A percentile compares a stretch with the other conserved stretches of the same genome.
Conservation (phyloP, 805 yeast species). For the Candida argentea region DNA sequence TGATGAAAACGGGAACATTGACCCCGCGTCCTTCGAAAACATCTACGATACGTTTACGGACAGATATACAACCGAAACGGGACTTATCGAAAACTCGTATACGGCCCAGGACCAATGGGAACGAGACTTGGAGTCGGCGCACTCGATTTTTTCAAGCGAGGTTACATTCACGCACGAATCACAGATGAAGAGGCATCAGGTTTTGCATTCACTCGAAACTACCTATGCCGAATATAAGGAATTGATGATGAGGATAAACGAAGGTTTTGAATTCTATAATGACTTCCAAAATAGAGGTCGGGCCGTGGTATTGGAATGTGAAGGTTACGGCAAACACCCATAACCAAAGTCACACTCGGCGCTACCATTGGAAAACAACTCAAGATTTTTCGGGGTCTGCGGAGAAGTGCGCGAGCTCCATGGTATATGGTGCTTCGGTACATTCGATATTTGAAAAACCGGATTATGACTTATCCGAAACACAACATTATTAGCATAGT, state of each 20-base stretch:
- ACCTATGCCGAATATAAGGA: slow-evolving; percentile 44
- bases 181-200: slow-evolving; percentile 32
- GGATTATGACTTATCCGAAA: slow-evolving; percentile 21
- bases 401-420: neutral
- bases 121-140: slow-evolving; percentile 8
- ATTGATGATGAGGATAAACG: slow-evolving; percentile 47
- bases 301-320: slow-evolving; percentile 37
- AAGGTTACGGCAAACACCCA: slow-evolving; percentile 19
- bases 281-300: slow-evolving; percentile 43
- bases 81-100: slow-evolving; percentile 30
- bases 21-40: slow-evolving; percentile 22
- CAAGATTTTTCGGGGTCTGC: slow-evolving; percentile 1
- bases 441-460: slow-evolving; percentile 11
- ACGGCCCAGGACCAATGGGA: slow-evolving; percentile 15
- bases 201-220: slow-evolving; percentile 41
- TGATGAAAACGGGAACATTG: slow-evolving; percentile 11
- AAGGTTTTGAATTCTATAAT: slow-evolving; percentile 63
- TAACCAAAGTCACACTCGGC: neutral
- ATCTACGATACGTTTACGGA: slow-evolving; percentile 34
- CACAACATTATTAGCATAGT: slow-evolving; percentile 51
- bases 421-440: slow-evolving; percentile 4
- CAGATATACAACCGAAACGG: slow-evolving; percentile 40
- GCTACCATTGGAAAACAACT: neutral
- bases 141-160: slow-evolving; percentile 5
- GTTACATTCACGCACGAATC: slow-evolving; percentile 7